Evolutionary conservation across 495 filamentous ascomycete species (phyloP), one percentile per base, ranked within the genome.

Genomic region (Xylaria bambusicola): DNA sequence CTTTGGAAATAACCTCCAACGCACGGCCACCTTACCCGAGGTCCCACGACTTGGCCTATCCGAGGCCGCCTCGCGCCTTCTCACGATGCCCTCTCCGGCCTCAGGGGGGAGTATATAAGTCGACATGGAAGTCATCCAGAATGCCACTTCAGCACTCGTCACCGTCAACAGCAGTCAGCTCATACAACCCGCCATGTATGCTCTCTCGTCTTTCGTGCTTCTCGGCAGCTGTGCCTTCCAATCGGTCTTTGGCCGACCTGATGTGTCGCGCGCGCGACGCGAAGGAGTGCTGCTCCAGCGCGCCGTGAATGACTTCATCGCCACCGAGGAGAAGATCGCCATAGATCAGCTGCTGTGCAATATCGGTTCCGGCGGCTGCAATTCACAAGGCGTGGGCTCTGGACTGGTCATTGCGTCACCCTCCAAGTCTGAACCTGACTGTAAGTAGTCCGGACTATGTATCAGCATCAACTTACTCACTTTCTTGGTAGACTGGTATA

Each of bases 361-460:
- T 51, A 87, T 89, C 55, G 86, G 86, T 2, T 62, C 81, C 1
- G 61, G 47, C 55, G 85, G 86, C 20, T 78, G 71, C 12, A 69
- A 76, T 66, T 77, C 77, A 13, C 52, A 58, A 7, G 76, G 76
- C 35, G 84, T 74, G 4, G 68, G 72, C 38, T 29, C 77, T 0
- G 87, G 87, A 13, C 73, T 82, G 17, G 81, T 88, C 15, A 74
- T 90, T 68, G 87, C 87, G 17, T 83, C 79, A 57, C 86, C 87
- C 2, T 83, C 79, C 63, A 84, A 74, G n/a, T 52, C 55, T 6
- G 70, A 75, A 40, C 86, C 86, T 1, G 77, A 88, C 66, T 89
- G 85, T 88, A 72, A 67, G 84, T 72, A 17, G 49, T 20, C 18
- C 44, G 44, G 46, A 26, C 17, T 33, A 52, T 27, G 8, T 6